Conservation (phyloP, 305 asterid species). For the Caryopteris hybrid region DNA sequence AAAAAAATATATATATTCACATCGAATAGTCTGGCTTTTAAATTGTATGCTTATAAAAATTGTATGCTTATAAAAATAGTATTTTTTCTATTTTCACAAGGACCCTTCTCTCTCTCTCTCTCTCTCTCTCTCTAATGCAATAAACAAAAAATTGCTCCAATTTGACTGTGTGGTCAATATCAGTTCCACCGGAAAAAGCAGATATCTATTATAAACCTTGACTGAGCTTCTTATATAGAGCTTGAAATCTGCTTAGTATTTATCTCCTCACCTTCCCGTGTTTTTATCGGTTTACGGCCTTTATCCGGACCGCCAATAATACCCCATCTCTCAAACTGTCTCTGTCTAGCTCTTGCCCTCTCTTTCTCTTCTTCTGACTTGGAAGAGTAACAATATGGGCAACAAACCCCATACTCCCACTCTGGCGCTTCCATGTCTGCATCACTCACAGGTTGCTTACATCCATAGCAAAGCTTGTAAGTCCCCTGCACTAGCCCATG, state of each 20-base stretch:
- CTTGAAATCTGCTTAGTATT: slow-evolving; percentile 31
- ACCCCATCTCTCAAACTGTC: slow-evolving; percentile 83
- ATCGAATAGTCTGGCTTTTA: too few relatives aligned
- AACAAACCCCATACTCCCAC: slow-evolving; percentile 81
- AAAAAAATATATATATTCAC: too few relatives aligned
- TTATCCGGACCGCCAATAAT: slow-evolving; percentile 92
- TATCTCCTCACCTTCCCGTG: slow-evolving; percentile 10
- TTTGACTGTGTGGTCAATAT: too few relatives aligned
- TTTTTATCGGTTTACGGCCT: slow-evolving; percentile 57
- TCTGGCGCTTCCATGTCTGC: slow-evolving; percentile 83
- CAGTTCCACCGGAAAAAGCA: not conserved
- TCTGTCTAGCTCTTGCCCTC: slow-evolving; percentile 85
- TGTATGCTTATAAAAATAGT: too few relatives aligned
- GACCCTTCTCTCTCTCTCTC: not conserved
- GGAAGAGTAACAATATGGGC: slow-evolving; percentile 77
- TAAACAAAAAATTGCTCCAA: not conserved
- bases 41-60: too few relatives aligned
- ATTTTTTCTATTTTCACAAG: too few relatives aligned
- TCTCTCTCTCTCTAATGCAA: too few relatives aligned
- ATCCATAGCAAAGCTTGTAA: slow-evolving; percentile 87
- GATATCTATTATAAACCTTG: not conserved
- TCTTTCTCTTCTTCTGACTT: slow-evolving; percentile 93
- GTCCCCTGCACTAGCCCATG: slow-evolving; percentile 83
- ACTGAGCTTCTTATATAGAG: slow-evolving; percentile 20
- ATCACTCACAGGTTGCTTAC: slow-evolving; percentile 86